phyloP scores from a whole-genome alignment of 2,329 filamentous ascomycete genomes.

The Alternaria sp. region DNA sequence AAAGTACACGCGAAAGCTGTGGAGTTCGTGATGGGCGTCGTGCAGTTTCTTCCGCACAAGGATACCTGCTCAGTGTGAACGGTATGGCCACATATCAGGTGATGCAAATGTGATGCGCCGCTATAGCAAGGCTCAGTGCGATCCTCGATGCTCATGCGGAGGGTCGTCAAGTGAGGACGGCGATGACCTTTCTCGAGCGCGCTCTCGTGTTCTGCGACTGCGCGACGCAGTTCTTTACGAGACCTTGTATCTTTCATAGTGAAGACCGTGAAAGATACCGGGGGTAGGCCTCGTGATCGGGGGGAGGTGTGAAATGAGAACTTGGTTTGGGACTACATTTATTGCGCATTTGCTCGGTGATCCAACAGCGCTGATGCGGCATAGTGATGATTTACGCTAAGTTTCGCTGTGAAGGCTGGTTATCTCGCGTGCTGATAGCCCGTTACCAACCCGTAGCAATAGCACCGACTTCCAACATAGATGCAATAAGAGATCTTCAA shows the following conservation, averaged over 20 bases:
- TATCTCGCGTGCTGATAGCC: background rate
- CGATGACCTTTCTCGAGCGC: background rate
- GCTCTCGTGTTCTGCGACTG: background rate
- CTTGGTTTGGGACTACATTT: background rate
- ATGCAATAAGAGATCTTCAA: background rate
- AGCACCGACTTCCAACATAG: background rate
- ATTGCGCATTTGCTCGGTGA: background rate
- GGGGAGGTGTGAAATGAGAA: background rate
- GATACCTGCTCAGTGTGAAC: background rate
- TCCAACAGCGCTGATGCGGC: background rate
- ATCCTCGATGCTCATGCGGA: background rate
- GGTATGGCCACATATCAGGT: background rate
- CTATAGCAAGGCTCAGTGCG: background rate
- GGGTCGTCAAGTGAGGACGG: background rate
- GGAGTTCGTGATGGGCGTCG: background rate
- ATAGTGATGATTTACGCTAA: background rate
- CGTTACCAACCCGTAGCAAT: background rate
- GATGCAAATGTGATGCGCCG: background rate
- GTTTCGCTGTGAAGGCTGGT: background rate
- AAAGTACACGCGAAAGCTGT: background rate
- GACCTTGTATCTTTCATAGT: background rate
- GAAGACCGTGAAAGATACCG: background rate
- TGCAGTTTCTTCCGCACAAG: background rate
- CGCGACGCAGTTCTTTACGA: background rate
- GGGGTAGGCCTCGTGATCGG: fast-evolving